Conservation (phyloP, 169 alveolate species). For the Plasmodium relictum region DNA sequence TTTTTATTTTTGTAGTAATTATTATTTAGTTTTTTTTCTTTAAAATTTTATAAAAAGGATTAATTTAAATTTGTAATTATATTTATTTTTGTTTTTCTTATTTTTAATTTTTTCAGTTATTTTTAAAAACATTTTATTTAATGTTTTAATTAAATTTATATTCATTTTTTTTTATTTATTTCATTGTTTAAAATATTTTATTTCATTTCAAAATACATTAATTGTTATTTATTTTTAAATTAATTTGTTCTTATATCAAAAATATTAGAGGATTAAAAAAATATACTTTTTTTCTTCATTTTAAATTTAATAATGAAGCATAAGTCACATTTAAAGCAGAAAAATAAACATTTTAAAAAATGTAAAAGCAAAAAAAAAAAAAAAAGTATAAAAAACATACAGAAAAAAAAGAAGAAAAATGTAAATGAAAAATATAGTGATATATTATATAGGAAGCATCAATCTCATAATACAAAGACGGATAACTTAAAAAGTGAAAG, state of each 20-base stretch:
- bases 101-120: no score
- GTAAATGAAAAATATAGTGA: conserved; percentile 27
- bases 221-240: no score
- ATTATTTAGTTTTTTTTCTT: no score
- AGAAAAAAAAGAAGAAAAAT: conserved; percentile 42
- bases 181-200: not conserved
- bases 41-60: no score
- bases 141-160: conserved; percentile 2
- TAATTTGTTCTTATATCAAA: no score
- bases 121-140: not conserved
- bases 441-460: conserved; percentile 33
- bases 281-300: not conserved
- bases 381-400: conserved; percentile 21
- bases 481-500: conserved; percentile 33
- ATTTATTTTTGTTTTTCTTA: no score
- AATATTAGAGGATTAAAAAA: no score
- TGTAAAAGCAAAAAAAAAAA: conserved; percentile 37
- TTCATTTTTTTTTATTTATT: not conserved
- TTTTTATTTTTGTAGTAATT: no score
- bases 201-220: no score
- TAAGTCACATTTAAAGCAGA: conserved; percentile 58
- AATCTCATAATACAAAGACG: conserved; percentile 33
- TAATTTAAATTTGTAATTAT: no score
- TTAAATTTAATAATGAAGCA: conserved; percentile 56
- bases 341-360: conserved; percentile 60